Evolutionary conservation across 2,329 filamentous ascomycete species (phyloP), one percentile per base, ranked within the genome.

Genomic region (Monosporascus sp.): DNA sequence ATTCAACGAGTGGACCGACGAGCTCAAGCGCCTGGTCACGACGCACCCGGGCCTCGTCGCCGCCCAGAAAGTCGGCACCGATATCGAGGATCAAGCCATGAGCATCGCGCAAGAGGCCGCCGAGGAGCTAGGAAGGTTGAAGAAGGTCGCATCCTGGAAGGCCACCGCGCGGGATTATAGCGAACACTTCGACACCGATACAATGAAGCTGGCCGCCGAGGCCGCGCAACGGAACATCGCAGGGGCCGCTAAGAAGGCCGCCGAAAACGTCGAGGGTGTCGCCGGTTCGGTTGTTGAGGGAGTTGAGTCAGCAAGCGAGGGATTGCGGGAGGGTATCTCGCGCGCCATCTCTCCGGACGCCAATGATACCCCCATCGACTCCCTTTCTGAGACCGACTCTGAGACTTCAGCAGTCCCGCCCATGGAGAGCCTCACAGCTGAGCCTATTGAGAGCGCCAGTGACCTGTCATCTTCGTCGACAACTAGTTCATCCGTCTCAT

Each of bases 111-210:
- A 90, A 54, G 74, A 83, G 35, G 86, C 91, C 18, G 93, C 92
- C 17, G 85, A 84, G 63, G 90, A 97, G 67, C 79, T 99, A 25
- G 79, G 78, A 37, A 80, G 86, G 43, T 76, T 99, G 35, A 96
- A 94, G 78, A 84, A 92, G 58, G 88, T 94, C 53, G 89, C 88
- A 7, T 80, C 79, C 55, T 95, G 88, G 86, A 97, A 97, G 74
- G 81, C 96, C 41, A 77, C 79, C 38, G 85, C 89, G 7, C 74
- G 79, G 37, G 93, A 97, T 67, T 74, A 80, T 2, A 86, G 83
- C 14, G 85, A 94, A 49, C 85, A 96, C 66, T 97, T 96, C 63
- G 85, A 87, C 47, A 84, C 81, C 46, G 85, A 85, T 49, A 74
- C 74, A 17, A 80, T 88, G 63, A 81, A 83, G 49, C 72, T 78